phyloP scores from a whole-genome alignment of 78 protist genomes.

The Dictyostelium purpureum region DNA sequence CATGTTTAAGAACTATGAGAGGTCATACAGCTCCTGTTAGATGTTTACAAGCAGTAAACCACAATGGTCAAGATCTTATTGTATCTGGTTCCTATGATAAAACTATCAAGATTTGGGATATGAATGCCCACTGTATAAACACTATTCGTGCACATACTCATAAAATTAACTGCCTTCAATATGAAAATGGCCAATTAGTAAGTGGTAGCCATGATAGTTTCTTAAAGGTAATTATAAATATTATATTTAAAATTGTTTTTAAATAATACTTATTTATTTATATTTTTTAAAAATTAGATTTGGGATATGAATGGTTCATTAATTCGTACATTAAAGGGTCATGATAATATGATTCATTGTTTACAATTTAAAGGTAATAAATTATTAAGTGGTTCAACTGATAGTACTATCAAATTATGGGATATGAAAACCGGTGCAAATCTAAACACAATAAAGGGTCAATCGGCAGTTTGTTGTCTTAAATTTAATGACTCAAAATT shows the following conservation, averaged over 20 bases:
- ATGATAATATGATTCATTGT: constrained; percentile 78
- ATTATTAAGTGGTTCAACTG: constrained; percentile 69
- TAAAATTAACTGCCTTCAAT: constrained; percentile 64
- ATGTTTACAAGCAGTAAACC: constrained; percentile 63
- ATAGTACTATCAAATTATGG: constrained; percentile 52
- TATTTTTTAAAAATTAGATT: neutral
- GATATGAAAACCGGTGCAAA: constrained; percentile 65
- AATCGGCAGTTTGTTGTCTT: constrained; percentile 74
- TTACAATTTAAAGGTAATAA: constrained; percentile 72
- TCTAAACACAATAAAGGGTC: constrained; percentile 66
- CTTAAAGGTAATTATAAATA: constrained; percentile 12
- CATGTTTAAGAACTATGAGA: constrained; percentile 42
- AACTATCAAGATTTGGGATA: constrained; percentile 59
- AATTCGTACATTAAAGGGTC: constrained; percentile 71
- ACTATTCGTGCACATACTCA: constrained; percentile 72
- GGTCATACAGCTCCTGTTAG: constrained; percentile 74
- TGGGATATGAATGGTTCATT: constrained; percentile 74
- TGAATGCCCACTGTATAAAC: constrained; percentile 31
- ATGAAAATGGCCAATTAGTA: constrained; percentile 70
- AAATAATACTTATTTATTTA: neutral
- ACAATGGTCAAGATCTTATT: constrained; percentile 62
- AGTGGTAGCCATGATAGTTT: constrained; percentile 74
- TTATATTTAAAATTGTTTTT: neutral
- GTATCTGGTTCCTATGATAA: constrained; percentile 60
- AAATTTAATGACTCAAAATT: constrained; percentile 72